Base-by-base conservation (phyloP, 805 yeast genomes). In the Wickerhamiella shivajii region DNA sequence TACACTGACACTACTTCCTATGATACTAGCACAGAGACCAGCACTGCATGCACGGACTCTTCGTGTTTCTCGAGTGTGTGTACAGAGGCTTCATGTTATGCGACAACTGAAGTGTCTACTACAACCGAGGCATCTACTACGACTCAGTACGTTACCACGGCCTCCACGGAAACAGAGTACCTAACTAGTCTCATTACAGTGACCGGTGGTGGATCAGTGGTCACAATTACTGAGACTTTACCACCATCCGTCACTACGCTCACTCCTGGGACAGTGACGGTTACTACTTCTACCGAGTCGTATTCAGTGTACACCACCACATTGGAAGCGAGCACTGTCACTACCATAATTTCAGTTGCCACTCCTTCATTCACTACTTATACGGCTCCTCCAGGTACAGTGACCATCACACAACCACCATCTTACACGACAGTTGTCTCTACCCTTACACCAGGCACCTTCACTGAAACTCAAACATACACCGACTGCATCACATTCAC, bases 401-500 rank as follows among this genome's bases (percentile, higher is more conserved):
- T 31, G 2, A 31, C 34, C 12, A 5, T 31, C 15, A 31, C 34
- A 3, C 34, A 25, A 17, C 34, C 34, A 5, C 20, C 34, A 5
- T 12, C 16, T 3, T 18, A 15, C 6, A 18, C 29, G 8, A 31
- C 34, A 10, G 24, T 25, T 25, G 27, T 31, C 18, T 25, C 34
- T 15, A 31, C 34, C 18, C 14, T 31, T 20, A 31, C 29, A 6
- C 34, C 34, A 15, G 34, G 34, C 6, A 27, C 27, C 4, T 24
- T 31, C 10, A 31, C 34, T 11, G 20, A 18, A 12, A 31, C 34
- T 14, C n/a, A n/a, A n/a, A n/a, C n/a, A n/a, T n/a, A n/a, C n/a
- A n/a, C n/a, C n/a, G n/a, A n/a, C n/a, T n/a, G n/a, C n/a, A n/a
- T n/a, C n/a, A n/a, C n/a, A n/a, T n/a, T n/a, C n/a, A n/a, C n/a